Base-by-base conservation (phyloP, 2,329 filamentous ascomycete genomes). In the Mycogone perniciosa region DNA sequence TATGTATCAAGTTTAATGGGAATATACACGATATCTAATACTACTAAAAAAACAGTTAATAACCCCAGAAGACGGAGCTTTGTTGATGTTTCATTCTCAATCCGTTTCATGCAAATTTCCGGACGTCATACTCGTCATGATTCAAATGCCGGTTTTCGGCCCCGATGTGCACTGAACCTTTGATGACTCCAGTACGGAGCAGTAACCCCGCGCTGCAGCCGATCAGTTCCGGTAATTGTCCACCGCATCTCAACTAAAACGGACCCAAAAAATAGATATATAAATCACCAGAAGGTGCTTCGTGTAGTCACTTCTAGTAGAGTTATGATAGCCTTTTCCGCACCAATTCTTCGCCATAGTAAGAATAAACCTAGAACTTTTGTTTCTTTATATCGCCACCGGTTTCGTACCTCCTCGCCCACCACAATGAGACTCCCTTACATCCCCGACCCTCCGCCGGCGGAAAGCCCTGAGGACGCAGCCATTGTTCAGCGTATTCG, bases 371-470 rank as follows among this genome's bases (percentile, higher is more conserved):
- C 33, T 41, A 44, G 29, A 31, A 31, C 8, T 30, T 31, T 20
- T n/a, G 40, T 27, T 34, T 31, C 33, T 46, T 20, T 44, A 44
- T 4, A 44, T 41, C n/a, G 13, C 55, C 54, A 60, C 55, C 46
- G 20, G 20, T 20, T 20, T 20, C 20, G 20, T 20, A 20, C 20
- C 20, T 20, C 20, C 20, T 20, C 20, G 20, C 20, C 20, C 20
- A 20, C 20, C 20, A 20, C 20, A 20, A 88, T 88, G 85, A 82
- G 83, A 65, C 71, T 88, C 59, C 81, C 84, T 38, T 88, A 88
- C 75, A 73, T 78, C 52, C 60, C 76, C 59, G 71, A 77, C 67
- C 77, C 76, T 37, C 78, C 72, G 3, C 67, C 70, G 9, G 67
- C 74, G 7, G 58, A 70, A 11, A 65, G 67, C 27, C 56, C 68